Evolutionary conservation across 2,329 filamentous ascomycete species (phyloP).

Genomic region (Colletotrichum zoysiae): DNA sequence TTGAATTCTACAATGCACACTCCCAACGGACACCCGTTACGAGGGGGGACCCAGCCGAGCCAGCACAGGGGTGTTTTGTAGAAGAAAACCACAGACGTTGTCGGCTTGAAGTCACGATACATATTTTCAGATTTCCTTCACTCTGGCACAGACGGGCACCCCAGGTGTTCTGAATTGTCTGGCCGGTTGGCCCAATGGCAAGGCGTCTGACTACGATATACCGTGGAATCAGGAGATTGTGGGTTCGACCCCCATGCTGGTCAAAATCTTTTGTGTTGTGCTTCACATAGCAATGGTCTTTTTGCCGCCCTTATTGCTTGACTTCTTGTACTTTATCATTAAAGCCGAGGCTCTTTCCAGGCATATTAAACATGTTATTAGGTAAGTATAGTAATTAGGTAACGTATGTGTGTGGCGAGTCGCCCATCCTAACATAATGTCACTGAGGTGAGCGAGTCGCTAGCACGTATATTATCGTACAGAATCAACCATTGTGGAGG

Average conservation of each 20-base stretch:
- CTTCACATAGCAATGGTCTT: neutral
- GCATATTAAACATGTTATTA: no score
- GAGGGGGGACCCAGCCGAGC: neutral
- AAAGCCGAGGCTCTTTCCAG: no score
- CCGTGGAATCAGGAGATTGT: constrained; percentile 41
- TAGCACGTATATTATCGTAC: neutral
- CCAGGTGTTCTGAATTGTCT: constrained; percentile 19
- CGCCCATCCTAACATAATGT: no score
- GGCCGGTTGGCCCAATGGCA: constrained; percentile 54
- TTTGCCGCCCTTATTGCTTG: neutral
- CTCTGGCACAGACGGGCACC: constrained; percentile 8
- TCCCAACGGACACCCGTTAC: neutral
- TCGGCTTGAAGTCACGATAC: neutral
- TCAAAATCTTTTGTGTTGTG: constrained; percentile 6
- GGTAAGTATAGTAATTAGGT: no score
- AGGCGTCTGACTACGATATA: constrained; percentile 58
- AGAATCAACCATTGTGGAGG: neutral
- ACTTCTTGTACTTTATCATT: no score
- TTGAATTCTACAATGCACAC: no score
- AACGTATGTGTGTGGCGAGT: no score
- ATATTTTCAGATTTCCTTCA: accelerated
- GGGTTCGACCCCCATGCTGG: constrained; percentile 42
- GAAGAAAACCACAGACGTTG: neutral
- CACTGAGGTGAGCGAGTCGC: no score
- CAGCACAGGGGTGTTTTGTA: neutral